These are phyloP conservation scores for Fraxinus greggii DNA, from an alignment of 305 asterid genomes.

Conservation along the genomic window DNA sequence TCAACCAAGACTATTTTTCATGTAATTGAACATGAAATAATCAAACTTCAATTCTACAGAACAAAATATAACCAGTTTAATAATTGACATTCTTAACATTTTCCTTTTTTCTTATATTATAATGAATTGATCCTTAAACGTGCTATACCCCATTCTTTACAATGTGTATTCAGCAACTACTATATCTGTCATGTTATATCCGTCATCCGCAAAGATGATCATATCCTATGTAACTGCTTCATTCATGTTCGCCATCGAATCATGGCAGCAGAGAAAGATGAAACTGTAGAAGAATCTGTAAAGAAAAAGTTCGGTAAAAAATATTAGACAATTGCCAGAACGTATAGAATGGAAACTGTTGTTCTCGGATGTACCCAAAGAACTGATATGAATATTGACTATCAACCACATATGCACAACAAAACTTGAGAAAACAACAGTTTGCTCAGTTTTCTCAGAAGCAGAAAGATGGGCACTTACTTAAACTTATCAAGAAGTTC, in stretches of 20 bases:
- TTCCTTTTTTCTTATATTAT: slow-evolving; percentile 36
- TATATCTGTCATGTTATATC: slow-evolving; percentile 27
- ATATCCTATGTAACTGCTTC: slow-evolving; percentile 17
- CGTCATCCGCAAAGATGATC: slow-evolving; percentile 32
- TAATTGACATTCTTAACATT: slow-evolving; percentile 35
- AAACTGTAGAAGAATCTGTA: not conserved
- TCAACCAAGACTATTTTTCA: slow-evolving; percentile 10
- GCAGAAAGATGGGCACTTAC: slow-evolving; percentile 34
- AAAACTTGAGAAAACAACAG: not conserved
- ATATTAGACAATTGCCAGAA: not conserved
- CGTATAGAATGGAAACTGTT: not conserved
- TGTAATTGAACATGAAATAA: slow-evolving; percentile 25
- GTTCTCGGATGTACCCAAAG: not conserved
- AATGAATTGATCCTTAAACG: slow-evolving; percentile 42
- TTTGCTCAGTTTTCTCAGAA: not conserved
- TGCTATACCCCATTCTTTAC: slow-evolving; percentile 57
- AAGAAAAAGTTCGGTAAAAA: not conserved
- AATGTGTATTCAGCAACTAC: slow-evolving; percentile 61
- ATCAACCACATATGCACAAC: slow-evolving; percentile 4
- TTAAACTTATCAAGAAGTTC: slow-evolving; percentile 34
- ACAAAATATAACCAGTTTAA: slow-evolving; percentile 30
- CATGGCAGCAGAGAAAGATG: slow-evolving; percentile 22
- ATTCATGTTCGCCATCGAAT: slow-evolving; percentile 22
- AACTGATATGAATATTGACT: not conserved
- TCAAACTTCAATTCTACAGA: slow-evolving; percentile 42